Evolutionary conservation across 208 protist genomes (phyloP), one percentile per base, ranked within the genome.

Genomic region (Leptomonas pyrrhocoris): DNA sequence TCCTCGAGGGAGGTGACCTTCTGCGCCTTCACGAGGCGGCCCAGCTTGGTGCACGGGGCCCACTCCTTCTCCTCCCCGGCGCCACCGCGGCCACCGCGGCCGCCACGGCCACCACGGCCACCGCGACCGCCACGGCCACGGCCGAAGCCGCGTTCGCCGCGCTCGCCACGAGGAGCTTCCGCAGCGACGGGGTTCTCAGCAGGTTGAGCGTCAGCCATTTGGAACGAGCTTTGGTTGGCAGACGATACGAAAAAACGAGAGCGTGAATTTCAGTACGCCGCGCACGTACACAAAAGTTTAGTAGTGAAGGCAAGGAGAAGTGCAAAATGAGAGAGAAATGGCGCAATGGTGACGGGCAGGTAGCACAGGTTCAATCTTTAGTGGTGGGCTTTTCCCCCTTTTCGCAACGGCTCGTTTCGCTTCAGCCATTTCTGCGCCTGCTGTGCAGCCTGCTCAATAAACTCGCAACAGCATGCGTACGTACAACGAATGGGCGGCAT

Each of bases 31-130:
- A 98, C 96, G 19, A 99, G 89, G 78, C 98, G 95, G 51, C 98
- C 99, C 40, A 99, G 96, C 94, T 99, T 99, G 70, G 99, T 99
- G 59, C 96, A 93, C 49, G 99, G 99, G 0, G 96, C 86, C 99
- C 99, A 99, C 59, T 90, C 89, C 67, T 98, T 80, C 72, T 99
- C 80, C 45, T 97, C 88, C 38, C 71, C 77, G 43, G 83, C 72
- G 43, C 85, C 81, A 55, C 85, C 79, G 40, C 87, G 76, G 65
- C 86, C 75, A 53, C 78, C 67, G 65, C 80, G 74, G 30, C 83
- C 81, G 45, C 87, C 85, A 53, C 88, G 84, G 21, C 90, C 86
- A 77, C 89, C 88, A 43, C 82, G 79, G 23, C 78, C 80, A 43
- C 63, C 73, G 58, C 73, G 73, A 27, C 74, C 77, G 51, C 80